Evolutionary conservation across 805 yeast genomes (phyloP), one percentile per base, ranked within the genome.

Genomic region (Lipomyces chichibuensis): DNA sequence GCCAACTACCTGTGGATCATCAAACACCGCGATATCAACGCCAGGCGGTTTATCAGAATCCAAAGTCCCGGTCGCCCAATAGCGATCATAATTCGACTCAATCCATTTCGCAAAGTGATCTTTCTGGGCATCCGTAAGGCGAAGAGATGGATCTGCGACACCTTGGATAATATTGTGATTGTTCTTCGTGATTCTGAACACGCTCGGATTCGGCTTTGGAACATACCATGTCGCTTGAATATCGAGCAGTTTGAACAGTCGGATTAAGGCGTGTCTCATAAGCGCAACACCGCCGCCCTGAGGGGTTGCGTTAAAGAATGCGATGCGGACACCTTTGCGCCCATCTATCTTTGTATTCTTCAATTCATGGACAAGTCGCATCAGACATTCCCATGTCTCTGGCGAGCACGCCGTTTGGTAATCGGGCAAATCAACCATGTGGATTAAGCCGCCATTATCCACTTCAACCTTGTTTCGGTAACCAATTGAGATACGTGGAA

Each of bases 251-350:
- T 37, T 29, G 58, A 61, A 68, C 33, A 69, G 54, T 27, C 72
- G 37, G 37, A 69, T 67, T 37, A 68, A 35, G 13, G 72, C 72
- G 29, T 69, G 72, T 51, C 72, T 46, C 72, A 69, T 69, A 5
- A 69, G 58, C n/a, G 72, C 72, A 20, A 69, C 72, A 3, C 72
- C 72, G 14, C 72, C 72, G 6, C 72, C 72, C 46, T 69, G 72
- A 2, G 72, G 70, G 9, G 72, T 69, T 20, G 72, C 72, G 59
- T 62, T 67, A 49, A 69, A 69, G 57, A 68, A 69, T 6, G 69
- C 72, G 33, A 69, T 65, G 14, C 65, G 64, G 13, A 57, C 68
- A 25, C 71, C 71, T n/a, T 56, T 55, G 57, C 60, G 70, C 17
- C 69, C 72, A 35, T 60, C 57, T 29, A 69, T 51, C 9, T 35